These are phyloP conservation scores for Trichoderma hamatum DNA, from an alignment of 2,329 filamentous ascomycete species.

Conservation along the genomic window DNA sequence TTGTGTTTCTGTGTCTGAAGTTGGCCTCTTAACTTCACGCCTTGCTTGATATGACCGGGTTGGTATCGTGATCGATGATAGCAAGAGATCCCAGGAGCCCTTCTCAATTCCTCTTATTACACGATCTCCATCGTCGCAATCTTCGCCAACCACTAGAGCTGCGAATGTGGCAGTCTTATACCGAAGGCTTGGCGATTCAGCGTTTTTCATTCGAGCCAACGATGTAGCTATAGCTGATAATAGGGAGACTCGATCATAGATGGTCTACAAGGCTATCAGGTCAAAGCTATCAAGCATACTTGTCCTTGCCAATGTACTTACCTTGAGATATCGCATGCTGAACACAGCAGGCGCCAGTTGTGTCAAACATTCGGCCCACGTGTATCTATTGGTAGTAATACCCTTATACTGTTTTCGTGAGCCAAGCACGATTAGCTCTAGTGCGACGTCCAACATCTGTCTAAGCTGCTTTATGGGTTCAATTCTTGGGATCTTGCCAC, in stretches of 20 bases:
- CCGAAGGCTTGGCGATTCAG: slow-evolving; percentile 42
- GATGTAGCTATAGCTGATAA: slow-evolving; percentile 38
- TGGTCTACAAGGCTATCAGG: slow-evolving; percentile 31
- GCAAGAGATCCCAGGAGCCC: slow-evolving; percentile 34
- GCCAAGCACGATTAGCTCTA: slow-evolving; percentile 37
- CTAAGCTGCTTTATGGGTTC: not conserved
- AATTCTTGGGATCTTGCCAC: not conserved
- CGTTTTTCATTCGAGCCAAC: slow-evolving; percentile 39
- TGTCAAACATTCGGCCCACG: slow-evolving; percentile 33
- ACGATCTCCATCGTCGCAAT: not conserved
- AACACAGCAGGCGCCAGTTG: slow-evolving; percentile 43
- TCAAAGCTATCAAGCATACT: not conserved
- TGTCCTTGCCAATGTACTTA: slow-evolving; percentile 26
- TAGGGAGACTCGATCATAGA: slow-evolving; percentile 35
- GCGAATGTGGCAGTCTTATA: slow-evolving; percentile 34
- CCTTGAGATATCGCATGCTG: slow-evolving; percentile 42
- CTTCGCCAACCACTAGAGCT: not conserved
- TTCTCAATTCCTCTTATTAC: slow-evolving; percentile 30
- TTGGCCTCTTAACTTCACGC: not conserved
- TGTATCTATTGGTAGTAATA: slow-evolving; percentile 30
- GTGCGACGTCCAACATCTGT: slow-evolving; percentile 30
- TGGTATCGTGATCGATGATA: slow-evolving; percentile 30
- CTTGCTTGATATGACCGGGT: not conserved
- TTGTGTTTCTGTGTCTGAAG: not conserved
- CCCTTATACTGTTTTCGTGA: slow-evolving; percentile 31